A percentile compares a stretch with the other conserved stretches of the same genome.
Conservation (phyloP, 2,329 filamentous ascomycete species). For the Tolypocladium capitatum region DNA sequence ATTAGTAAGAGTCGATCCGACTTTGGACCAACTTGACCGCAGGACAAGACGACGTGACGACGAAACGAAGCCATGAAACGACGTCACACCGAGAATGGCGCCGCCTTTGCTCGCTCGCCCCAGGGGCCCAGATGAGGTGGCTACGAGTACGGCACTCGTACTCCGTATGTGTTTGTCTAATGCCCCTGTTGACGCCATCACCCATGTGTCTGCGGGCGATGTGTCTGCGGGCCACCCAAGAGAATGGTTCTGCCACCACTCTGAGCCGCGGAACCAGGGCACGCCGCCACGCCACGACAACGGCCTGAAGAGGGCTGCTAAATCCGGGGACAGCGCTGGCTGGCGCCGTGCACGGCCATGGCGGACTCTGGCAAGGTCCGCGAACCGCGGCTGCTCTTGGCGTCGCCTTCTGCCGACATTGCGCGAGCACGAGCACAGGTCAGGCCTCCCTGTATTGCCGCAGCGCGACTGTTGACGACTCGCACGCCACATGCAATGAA, state of each 20-base stretch:
- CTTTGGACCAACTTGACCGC: no score
- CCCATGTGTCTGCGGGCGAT: no score
- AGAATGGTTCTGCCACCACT: background rate
- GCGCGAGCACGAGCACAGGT: no score
- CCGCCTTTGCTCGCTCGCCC: background rate
- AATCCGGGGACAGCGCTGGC: no score
- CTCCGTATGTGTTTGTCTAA: background rate
- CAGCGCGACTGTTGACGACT: background rate
- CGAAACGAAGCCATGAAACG: background rate
- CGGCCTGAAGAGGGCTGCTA: background rate
- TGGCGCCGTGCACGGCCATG: no score
- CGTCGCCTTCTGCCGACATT: background rate
- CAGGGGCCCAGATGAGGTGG: no score
- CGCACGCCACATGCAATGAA: background rate
- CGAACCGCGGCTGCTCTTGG: background rate
- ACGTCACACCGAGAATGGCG: background rate
- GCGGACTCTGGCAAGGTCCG: background rate
- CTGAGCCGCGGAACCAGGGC: background rate
- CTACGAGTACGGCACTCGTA: no score
- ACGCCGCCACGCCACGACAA: background rate
- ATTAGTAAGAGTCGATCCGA: no score
- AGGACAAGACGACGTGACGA: no score
- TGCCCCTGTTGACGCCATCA: background rate
- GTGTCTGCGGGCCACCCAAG: background rate
- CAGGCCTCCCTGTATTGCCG: no score